Percentiles rank a stretch among this genome's conserved stretches.
Evolutionary conservation across 192 early-diverging fungal species (phyloP).

Genomic region (Coemansia sp.): DNA sequence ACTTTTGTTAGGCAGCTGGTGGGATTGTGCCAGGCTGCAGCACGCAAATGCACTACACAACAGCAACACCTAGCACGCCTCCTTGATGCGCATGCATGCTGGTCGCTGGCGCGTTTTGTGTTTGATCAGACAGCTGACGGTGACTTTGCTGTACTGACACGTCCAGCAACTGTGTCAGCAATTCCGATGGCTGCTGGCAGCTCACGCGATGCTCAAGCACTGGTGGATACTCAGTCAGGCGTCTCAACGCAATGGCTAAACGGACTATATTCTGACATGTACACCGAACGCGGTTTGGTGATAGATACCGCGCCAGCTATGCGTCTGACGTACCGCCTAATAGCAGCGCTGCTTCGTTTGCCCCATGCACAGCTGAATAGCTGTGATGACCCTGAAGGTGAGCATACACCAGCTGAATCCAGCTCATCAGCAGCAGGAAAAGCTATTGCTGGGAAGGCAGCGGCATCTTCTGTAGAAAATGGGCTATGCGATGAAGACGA

Average conservation of each 20-base stretch:
- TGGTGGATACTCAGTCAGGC: background rate
- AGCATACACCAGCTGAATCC: background rate
- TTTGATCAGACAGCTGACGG: slow-evolving; percentile 45
- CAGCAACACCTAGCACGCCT: slow-evolving; percentile 18
- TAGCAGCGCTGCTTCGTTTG: slow-evolving; percentile 26
- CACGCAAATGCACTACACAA: slow-evolving; percentile 21
- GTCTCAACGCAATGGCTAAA: slow-evolving; percentile 27
- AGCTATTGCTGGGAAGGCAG: background rate
- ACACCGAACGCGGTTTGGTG: slow-evolving; percentile 60
- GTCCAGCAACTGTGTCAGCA: background rate
- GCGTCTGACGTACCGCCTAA: slow-evolving; percentile 37
- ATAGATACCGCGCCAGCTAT: slow-evolving; percentile 59
- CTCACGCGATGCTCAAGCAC: background rate
- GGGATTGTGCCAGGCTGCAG: slow-evolving; percentile 20
- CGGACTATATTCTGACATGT: slow-evolving; percentile 54
- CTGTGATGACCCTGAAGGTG: background rate
- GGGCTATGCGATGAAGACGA: slow-evolving; percentile 3
- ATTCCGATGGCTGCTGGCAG: background rate
- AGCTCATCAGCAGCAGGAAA: background rate
- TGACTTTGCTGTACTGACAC: slow-evolving; percentile 46
- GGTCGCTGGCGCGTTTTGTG: slow-evolving; percentile 34
- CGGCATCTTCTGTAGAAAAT: background rate
- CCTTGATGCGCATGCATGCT: slow-evolving; percentile 35
- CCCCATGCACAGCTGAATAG: background rate
- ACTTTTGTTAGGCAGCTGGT: slow-evolving; percentile 19